Evolutionary conservation across 2,329 filamentous ascomycete genomes (phyloP).

Genomic region (Grosmannia clavigera): DNA sequence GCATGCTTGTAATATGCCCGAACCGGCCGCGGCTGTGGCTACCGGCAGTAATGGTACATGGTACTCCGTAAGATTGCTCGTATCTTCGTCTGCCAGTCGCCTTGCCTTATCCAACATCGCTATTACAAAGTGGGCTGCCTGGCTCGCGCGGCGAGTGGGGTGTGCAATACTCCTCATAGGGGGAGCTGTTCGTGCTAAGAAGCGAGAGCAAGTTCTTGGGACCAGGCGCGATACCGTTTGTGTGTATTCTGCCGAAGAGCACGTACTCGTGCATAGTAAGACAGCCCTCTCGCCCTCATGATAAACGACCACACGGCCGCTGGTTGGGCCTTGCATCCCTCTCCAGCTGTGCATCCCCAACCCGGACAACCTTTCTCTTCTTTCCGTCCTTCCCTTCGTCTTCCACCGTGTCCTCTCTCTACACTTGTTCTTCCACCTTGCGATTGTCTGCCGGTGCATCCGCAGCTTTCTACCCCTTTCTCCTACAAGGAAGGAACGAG

Average conservation of each 20-base stretch:
- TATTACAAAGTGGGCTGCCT: background rate
- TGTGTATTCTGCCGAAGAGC: background rate
- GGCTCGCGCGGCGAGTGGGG: background rate
- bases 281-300: background rate
- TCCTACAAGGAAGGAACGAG: background rate
- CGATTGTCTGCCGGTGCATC: background rate
- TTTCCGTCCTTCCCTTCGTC: background rate
- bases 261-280: background rate
- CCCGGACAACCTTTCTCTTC: background rate
- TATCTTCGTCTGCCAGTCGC: background rate
- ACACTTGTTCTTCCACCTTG: background rate
- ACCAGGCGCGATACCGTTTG: background rate
- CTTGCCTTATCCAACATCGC: background rate
- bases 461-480: background rate
- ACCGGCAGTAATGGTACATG: too few species aligned
- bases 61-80: background rate
- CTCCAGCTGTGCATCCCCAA: background rate
- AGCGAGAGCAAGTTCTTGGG: background rate
- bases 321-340: background rate
- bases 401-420: background rate
- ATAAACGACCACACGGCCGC: constrained; percentile 7
- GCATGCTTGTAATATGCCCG: background rate
- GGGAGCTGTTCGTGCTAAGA: background rate
- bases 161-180: background rate
- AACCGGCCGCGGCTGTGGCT: too few species aligned